Conservation (phyloP, 2,329 filamentous ascomycete genomes). For the Microcera coccophila region DNA sequence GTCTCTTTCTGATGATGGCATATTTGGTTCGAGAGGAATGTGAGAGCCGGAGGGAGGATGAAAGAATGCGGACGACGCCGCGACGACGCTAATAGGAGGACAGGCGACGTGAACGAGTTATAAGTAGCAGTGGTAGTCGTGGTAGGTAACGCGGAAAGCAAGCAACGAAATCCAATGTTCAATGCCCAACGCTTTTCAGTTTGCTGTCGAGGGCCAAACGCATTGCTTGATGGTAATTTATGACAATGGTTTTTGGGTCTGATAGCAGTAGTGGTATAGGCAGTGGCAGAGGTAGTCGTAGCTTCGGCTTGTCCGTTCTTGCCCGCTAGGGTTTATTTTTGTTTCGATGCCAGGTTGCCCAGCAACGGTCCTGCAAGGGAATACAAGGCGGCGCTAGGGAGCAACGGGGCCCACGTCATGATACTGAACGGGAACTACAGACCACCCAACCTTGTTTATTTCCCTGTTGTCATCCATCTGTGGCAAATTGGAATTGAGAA, state of each 20-base stretch:
- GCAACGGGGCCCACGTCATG: too few relatives aligned
- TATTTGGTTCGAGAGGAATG: slow-evolving; percentile 32
- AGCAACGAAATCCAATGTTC: slow-evolving; percentile 15
- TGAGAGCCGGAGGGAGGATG: slow-evolving; percentile 14
- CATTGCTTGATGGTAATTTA: slow-evolving; percentile 20
- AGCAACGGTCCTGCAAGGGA: slow-evolving; percentile 19
- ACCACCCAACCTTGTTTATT: too few relatives aligned
- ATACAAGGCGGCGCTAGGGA: slow-evolving; percentile 4
- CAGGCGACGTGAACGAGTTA: background rate
- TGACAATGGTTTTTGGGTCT: slow-evolving; percentile 14
- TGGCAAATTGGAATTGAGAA: too few relatives aligned
- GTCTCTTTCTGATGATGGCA: slow-evolving; percentile 33
- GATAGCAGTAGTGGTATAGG: slow-evolving; percentile 5
- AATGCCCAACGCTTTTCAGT: slow-evolving; percentile 16
- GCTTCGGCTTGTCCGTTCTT: background rate
- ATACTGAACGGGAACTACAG: too few relatives aligned
- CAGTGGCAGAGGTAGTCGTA: background rate
- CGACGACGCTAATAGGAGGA: slow-evolving; percentile 24
- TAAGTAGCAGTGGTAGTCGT: background rate
- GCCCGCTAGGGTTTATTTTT: slow-evolving; percentile 21
- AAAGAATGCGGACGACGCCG: slow-evolving; percentile 35
- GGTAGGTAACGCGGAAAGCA: slow-evolving; percentile 6
- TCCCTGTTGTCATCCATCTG: too few relatives aligned
- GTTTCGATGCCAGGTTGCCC: slow-evolving; percentile 24
- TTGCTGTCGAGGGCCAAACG: slow-evolving; percentile 8